Evolutionary conservation across 495 filamentous ascomycete species (phyloP).

Genomic region (Penicillium mononematosum): DNA sequence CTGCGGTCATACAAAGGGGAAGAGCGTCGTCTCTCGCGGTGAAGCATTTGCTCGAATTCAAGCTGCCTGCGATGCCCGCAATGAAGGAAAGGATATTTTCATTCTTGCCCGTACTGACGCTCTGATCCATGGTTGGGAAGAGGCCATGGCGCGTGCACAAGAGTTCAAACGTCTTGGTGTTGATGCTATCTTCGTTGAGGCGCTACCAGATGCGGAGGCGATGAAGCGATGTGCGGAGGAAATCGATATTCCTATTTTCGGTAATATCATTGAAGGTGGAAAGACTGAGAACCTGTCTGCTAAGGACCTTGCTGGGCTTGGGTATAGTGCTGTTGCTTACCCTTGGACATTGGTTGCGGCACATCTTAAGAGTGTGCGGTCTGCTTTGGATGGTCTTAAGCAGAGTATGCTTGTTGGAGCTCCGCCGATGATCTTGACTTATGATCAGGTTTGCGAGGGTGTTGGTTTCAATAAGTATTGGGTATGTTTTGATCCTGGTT

Average conservation of each 20-base stretch:
- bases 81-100: conserved; percentile 43
- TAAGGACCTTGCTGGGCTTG: conserved; percentile 37
- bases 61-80: conserved; percentile 41
- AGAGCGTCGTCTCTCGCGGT: conserved; percentile 40
- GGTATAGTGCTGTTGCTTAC: conserved; percentile 41
- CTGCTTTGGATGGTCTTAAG: no score
- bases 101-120: conserved; percentile 43
- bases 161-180: conserved; percentile 40
- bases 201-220: conserved; percentile 38
- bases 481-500: no score
- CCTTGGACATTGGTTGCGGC: conserved; percentile 45
- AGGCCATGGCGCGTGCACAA: conserved; percentile 35
- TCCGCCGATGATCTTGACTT: no score
- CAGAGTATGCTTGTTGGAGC: no score
- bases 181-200: conserved; percentile 44
- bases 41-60: conserved; percentile 44
- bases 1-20: conserved; percentile 47
- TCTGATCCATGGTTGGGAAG: conserved; percentile 39
- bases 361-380: conserved; percentile 34
- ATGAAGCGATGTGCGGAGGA: conserved; percentile 37
- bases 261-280: conserved; percentile 47
- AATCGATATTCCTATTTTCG: conserved; percentile 37
- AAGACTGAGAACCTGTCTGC: conserved; percentile 44
- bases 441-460: no score
- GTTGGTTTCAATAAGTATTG: no score